Percentiles rank a stretch among this genome's conserved stretches.
phyloP scores from a whole-genome alignment of 139 green algal genomes.

The Micractinium conductrix region DNA sequence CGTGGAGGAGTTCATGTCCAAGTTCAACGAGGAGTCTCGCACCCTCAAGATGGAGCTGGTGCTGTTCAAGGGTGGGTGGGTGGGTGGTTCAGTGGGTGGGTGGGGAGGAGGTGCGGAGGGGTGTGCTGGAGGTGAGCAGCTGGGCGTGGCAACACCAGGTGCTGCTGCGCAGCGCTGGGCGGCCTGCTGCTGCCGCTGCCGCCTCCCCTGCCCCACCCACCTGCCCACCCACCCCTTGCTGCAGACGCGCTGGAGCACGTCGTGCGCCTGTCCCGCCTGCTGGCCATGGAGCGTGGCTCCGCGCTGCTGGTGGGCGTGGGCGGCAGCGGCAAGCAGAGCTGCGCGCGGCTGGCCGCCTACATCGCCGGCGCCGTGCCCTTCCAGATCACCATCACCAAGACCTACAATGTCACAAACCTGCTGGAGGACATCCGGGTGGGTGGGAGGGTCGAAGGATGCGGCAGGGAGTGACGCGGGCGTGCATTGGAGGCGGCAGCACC shows the following conservation, averaged over 20 bases:
- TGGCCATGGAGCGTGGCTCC: slow-evolving; percentile 88
- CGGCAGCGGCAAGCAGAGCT: slow-evolving; percentile 90
- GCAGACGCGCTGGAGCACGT: slow-evolving; percentile 90
- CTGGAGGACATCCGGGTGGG: slow-evolving; percentile 94
- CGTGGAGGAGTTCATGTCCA: slow-evolving; percentile 44
- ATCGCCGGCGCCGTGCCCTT: slow-evolving; percentile 74
- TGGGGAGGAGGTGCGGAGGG: background rate
- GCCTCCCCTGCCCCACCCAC: too few species aligned
- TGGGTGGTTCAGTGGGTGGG: background rate
- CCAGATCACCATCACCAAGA: slow-evolving; percentile 84
- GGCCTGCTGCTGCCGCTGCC: too few species aligned
- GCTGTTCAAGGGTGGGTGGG: slow-evolving; percentile 77
- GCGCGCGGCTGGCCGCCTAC: slow-evolving; percentile 82
- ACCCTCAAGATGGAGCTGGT: slow-evolving; percentile 79
- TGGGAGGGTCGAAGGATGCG: background rate
- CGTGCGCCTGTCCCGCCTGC: slow-evolving; percentile 85
- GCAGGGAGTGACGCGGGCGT: background rate
- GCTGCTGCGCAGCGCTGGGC: too few species aligned
- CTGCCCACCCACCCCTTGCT: too few species aligned
- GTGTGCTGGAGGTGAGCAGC: background rate
- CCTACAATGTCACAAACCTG: slow-evolving; percentile 90
- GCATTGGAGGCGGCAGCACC: background rate
- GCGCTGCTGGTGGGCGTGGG: slow-evolving; percentile 95
- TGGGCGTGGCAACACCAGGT: background rate
- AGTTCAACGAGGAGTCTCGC: slow-evolving; percentile 88